A percentile compares a stretch with the other conserved stretches of the same genome.
phyloP scores from a whole-genome alignment of 2,329 filamentous ascomycete genomes.

The Colletotrichum somersetense region DNA sequence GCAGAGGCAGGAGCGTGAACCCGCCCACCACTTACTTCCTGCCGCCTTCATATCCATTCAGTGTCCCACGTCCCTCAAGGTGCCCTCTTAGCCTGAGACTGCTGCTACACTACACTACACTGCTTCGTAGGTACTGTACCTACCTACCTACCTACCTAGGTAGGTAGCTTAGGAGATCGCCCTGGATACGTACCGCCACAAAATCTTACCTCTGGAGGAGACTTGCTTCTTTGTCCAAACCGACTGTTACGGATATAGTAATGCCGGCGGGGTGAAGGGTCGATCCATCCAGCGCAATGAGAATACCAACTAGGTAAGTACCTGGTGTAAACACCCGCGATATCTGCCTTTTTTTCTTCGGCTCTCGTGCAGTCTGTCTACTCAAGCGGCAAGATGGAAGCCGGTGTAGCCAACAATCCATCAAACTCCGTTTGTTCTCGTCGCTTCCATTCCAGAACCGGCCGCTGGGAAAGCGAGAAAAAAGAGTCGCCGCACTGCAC shows the following conservation, averaged over 20 bases:
- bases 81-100: background rate
- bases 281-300: background rate
- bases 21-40: slow-evolving; percentile 11
- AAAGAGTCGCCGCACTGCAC: slow-evolving; percentile 19
- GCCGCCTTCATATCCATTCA: slow-evolving; percentile 2
- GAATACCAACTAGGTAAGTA: no score
- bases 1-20: background rate
- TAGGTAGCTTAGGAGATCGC: slow-evolving; percentile 22
- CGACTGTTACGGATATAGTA: slow-evolving; percentile 36
- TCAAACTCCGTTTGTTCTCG: slow-evolving; percentile 9
- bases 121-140: no score
- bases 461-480: slow-evolving; percentile 22
- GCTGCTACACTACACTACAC: no score
- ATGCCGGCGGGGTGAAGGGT: background rate
- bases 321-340: background rate
- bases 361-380: background rate
- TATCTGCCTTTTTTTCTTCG: background rate
- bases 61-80: background rate
- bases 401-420: background rate
- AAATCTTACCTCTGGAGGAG: slow-evolving; percentile 8
- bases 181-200: slow-evolving; percentile 35
- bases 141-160: no score
- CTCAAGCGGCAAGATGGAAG: background rate
- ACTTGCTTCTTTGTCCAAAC: slow-evolving; percentile 35
- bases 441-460: slow-evolving; percentile 22